Base-by-base conservation (phyloP, 495 filamentous ascomycete genomes). In the Corynascus novoguineensis region DNA sequence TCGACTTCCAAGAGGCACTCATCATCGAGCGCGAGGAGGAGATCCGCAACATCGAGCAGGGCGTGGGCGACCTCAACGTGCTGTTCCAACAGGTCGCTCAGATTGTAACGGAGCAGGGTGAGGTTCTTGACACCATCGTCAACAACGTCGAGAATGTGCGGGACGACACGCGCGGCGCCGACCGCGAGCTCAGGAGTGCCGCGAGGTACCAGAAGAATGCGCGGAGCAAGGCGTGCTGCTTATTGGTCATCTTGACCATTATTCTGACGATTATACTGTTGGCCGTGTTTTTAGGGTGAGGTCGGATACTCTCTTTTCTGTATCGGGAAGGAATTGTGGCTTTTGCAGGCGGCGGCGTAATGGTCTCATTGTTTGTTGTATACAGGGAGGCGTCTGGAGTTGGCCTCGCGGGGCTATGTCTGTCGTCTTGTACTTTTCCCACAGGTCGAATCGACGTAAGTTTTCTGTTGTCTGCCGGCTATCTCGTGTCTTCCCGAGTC, bases 11-110 rank as follows among this genome's bases (percentile, higher is more conserved):
- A 66, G 95, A 97, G 59, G 84, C 86, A 11, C 75, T 99, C 32
- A 97, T 99, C 67, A 83, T 92, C 58, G 92, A 97, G 78, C 90
- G 93, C 17, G 93, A 99, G 69, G 80, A 86, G 21, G 93, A 97
- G 76, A 99, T 99, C 62, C 85, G 92, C 29, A 89, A 93, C 64
- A 97, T 99, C 65, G 93, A 99, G 73, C 91, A 96, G 66, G 88
- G 86, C 57, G 92, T 98, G 11, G 87, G 88, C 51, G 93, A 98
- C 66, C 75, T 98, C 53, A 97, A 97, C 64, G 93, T 97, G 69
- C 78, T 98, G 29, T 98, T 97, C 78, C 80, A 90, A 38, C 95
- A 99, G 73, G 89, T 98, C 24, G 95, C 93, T 38, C 89, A 95
- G 63, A 97, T 98, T 63, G 92, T 99, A 35, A 82, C 82, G 61